A percentile compares a stretch with the other conserved stretches of the same genome.
Evolutionary conservation across 169 alveolate species (phyloP).

Genomic region (Theileria parva): DNA sequence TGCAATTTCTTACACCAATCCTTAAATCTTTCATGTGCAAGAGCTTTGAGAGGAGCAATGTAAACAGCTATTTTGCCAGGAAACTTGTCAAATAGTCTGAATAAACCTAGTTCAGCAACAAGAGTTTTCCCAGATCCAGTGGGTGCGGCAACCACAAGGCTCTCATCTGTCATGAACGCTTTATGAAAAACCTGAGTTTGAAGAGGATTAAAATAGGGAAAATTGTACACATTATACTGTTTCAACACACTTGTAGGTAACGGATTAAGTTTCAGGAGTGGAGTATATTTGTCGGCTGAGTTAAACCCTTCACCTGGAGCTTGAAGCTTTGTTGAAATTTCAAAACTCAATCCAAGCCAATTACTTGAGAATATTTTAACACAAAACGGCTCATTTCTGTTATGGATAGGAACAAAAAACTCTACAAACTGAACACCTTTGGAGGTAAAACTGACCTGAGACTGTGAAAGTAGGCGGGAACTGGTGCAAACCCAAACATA

Average conservation of each 20-base stretch:
- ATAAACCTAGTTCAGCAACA: constrained; percentile 95
- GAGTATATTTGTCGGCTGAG: constrained; percentile 47
- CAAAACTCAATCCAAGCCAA: constrained; percentile 56
- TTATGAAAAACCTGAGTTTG: constrained; percentile 96
- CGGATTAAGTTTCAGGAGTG: constrained; percentile 45
- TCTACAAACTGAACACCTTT: constrained; percentile 21
- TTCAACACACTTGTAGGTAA: constrained; percentile 37
- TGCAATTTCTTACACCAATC: constrained; percentile 90
- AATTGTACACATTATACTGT: constrained; percentile 14
- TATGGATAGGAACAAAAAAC: constrained; percentile 41
- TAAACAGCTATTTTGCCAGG: constrained; percentile 91
- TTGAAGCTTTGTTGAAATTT: constrained; percentile 9
- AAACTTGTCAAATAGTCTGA: constrained; percentile 81
- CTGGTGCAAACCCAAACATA: constrained; percentile 63
- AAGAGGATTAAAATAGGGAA: constrained; percentile 91
- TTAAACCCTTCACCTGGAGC: background rate
- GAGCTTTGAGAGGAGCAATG: constrained; percentile 98
- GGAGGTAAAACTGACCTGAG: constrained; percentile 18
- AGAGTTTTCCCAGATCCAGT: constrained; percentile 99
- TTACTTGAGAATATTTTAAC: constrained; percentile 44
- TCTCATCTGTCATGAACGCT: constrained; percentile 93
- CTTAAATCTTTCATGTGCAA: constrained; percentile 84
- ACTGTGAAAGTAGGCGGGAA: constrained; percentile 21
- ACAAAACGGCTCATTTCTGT: constrained; percentile 17
- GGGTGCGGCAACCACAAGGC: constrained; percentile 99